Evolutionary conservation across 768 basidiomycete genomes (phyloP).

Genomic region (Pilatotrama ljubarskyi): DNA sequence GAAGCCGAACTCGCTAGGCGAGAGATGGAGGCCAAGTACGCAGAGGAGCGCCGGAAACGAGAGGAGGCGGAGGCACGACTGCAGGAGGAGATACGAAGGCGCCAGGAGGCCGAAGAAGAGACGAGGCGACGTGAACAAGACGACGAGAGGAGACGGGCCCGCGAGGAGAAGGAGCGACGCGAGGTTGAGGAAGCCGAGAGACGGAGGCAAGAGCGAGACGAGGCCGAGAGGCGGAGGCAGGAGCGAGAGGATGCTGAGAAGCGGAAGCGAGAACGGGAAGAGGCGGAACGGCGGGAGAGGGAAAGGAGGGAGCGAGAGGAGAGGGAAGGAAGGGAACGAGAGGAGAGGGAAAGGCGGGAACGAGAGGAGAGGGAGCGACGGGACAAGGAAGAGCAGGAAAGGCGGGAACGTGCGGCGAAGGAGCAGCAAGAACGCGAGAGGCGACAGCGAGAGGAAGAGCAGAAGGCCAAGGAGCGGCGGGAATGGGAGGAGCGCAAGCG

Average conservation of each 20-base stretch:
- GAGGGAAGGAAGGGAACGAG: conserved; percentile 14
- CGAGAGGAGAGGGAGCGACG: conserved; percentile 12
- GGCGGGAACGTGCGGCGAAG: conserved; percentile 27
- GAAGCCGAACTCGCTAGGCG: conserved; percentile 31
- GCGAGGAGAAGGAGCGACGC: conserved; percentile 23
- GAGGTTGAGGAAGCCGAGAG: conserved; percentile 21
- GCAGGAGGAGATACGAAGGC: conserved; percentile 34
- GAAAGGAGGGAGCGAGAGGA: conserved; percentile 34
- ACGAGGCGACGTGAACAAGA: conserved; percentile 33
- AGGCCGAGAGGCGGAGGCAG: conserved; percentile 10
- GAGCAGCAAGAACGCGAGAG: conserved; percentile 25
- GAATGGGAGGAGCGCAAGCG: conserved; percentile 23
- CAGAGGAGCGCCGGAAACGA: conserved; percentile 29
- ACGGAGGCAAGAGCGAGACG: conserved; percentile 9
- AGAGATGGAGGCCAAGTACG: conserved; percentile 29
- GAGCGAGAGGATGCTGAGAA: conserved; percentile 26
- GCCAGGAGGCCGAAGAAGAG: conserved; percentile 26
- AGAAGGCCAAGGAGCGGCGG: conserved; percentile 25
- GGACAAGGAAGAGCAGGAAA: conserved; percentile 25
- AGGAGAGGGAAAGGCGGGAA: conserved; percentile 10
- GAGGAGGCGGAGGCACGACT: conserved; percentile 35
- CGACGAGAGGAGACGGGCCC: conserved; percentile 31
- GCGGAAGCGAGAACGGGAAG: conserved; percentile 32
- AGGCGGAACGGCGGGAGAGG: conserved; percentile 32
- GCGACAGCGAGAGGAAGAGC: conserved; percentile 37